Conservation (phyloP, 768 basidiomycete species). For the Russula dissimulans region DNA sequence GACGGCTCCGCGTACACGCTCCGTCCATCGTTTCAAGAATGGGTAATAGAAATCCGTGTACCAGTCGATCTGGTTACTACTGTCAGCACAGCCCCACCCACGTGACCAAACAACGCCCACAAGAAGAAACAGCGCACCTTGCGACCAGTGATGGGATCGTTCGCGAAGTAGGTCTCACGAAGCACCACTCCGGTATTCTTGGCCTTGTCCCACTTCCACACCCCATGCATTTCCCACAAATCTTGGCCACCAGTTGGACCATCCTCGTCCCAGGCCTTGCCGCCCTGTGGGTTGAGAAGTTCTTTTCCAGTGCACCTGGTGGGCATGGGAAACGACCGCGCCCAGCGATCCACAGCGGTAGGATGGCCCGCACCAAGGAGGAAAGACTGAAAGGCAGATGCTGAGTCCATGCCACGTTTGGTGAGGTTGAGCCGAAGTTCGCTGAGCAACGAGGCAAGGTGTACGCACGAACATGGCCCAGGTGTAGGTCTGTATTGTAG, state of each 20-base stretch:
- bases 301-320: slow-evolving; percentile 53
- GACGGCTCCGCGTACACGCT: slow-evolving; percentile 39
- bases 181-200: slow-evolving; percentile 65
- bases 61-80: slow-evolving; percentile 58
- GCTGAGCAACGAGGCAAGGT: neutral
- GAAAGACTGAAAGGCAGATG: slow-evolving; percentile 82
- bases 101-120: too few relatives aligned
- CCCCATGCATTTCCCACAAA: too few relatives aligned
- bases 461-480: slow-evolving; percentile 63
- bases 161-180: slow-evolving; percentile 76
- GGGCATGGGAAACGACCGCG: slow-evolving; percentile 82
- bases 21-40: slow-evolving; percentile 59
- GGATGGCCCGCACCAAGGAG: slow-evolving; percentile 86
- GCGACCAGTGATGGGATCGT: slow-evolving; percentile 52
- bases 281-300: too few relatives aligned
- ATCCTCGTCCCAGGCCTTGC: too few relatives aligned
- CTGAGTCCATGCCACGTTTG: slow-evolving; percentile 29
- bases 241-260: too few relatives aligned
- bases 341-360: slow-evolving; percentile 69
- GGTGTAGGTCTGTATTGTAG: slow-evolving; percentile 91
- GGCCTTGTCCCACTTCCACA: slow-evolving; percentile 65
- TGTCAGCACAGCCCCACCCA: too few relatives aligned
- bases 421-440: neutral
- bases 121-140: slow-evolving; percentile 38
- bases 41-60: slow-evolving; percentile 81